These are phyloP conservation scores for Lachnellula occidentalis DNA, from an alignment of 2,329 filamentous ascomycete genomes.

Conservation along the genomic window DNA sequence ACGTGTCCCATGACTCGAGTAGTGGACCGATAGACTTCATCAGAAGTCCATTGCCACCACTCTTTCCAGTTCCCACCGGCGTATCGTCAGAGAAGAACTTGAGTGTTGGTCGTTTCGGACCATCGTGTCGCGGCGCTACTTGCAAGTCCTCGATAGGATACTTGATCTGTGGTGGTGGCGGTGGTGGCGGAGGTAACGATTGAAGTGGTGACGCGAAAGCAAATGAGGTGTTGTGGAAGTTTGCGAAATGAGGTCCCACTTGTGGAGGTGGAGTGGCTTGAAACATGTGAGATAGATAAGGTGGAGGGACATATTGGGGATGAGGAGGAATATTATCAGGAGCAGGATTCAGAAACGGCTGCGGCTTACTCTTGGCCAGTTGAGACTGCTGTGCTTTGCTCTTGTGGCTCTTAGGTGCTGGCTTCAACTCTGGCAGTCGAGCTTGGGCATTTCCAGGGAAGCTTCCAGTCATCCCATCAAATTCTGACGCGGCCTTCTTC, in stretches of 20 bases:
- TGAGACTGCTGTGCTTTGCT: conserved; percentile 45
- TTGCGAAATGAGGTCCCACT: conserved; percentile 29
- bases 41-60: conserved; percentile 55
- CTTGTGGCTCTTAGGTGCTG: conserved; percentile 65
- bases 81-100: conserved; percentile 70
- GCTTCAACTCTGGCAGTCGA: conserved; percentile 68
- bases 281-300: conserved; percentile 29
- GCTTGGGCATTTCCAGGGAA: conserved; percentile 41
- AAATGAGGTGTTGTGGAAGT: conserved; percentile 39
- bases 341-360: conserved; percentile 30
- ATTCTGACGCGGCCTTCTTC: conserved; percentile 40
- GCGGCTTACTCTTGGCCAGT: conserved; percentile 36
- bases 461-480: conserved; percentile 31
- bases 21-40: conserved; percentile 83
- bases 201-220: conserved; percentile 44
- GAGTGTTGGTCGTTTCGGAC: conserved; percentile 62
- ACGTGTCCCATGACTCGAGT: conserved; percentile 89
- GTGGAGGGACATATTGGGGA: conserved; percentile 20
- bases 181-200: conserved; percentile 46
- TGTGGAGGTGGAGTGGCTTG: conserved; percentile 27
- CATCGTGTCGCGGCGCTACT: conserved; percentile 60
- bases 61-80: conserved; percentile 44
- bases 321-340: conserved; percentile 16
- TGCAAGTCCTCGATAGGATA: conserved; percentile 95
- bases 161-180: conserved; percentile 72